Base-by-base conservation (phyloP, 148 eudicot genomes). In the Chenopodium quinoa region DNA sequence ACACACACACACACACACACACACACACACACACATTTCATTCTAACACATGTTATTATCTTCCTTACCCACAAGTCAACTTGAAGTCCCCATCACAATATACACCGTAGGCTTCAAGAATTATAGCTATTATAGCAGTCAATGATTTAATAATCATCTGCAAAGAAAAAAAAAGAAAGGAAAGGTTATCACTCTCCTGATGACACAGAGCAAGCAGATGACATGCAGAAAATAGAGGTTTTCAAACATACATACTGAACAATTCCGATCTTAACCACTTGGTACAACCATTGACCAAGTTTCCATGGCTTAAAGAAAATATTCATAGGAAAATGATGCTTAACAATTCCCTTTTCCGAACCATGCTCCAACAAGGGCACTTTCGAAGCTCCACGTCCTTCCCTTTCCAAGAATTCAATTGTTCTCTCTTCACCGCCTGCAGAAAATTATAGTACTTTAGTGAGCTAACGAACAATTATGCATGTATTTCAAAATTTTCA, bases 51-150 rank as follows among this genome's bases (percentile, higher is more conserved):
- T 9, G 71, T 78, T 29, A 56, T 11, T 22, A 67, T 63, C 34
- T 65, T 68, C 22, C 85, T 90, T 87, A 97, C 99, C 99, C 99
- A 77, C 99, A 97, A 82, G 80, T 83, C 92, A 84, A 90, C 75
- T 90, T 91, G 90, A 97, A 97, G 72, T 94, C 97, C 67, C 99
- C 99, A 86, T 97, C 99, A 90, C 99, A 97, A 81, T 94, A 97
- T 37, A 91, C 95, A 82, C 81, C 93, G 75, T 88, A 91, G 50
- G 92, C 92, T 89, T 97, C 92, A 81, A 97, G 98, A 89, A 97
- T 87, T 56, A 97, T 98, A 25, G 99, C 97, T 81, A 87, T 82
- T 84, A 91, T 83, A 77, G 94, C 97, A 77, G 97, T 92, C 75
- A 94, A 82, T 52, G 99, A 88, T 90, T 97, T 97, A 88, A 97